Evolutionary conservation across 495 filamentous ascomycete species (phyloP), one percentile per base, ranked within the genome.

Genomic region (Schizothecium vesticola): DNA sequence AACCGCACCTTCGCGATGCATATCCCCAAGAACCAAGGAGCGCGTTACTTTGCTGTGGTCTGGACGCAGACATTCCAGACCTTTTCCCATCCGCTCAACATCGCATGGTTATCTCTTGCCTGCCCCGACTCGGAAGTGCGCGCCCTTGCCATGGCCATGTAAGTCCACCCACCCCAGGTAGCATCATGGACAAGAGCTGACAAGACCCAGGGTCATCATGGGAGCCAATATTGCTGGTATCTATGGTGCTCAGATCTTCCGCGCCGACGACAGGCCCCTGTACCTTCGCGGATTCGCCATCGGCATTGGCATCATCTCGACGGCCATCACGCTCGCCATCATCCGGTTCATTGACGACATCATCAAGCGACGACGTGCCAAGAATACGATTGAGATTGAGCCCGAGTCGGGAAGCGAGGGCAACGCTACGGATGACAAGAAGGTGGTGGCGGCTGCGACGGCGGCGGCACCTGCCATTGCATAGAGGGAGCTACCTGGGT

Each of bases 191-290:
- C 13, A 67, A 3, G 58, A 25, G 11, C 55, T 59, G 66, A 51
- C 55, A 63, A 59, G 3, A 16, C 82, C 7, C 82, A 25, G 78
- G 83, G 75, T 85, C 60, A 82, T 88, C 55, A 87, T 87, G 84
- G 82, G 82, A 19, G 86, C 83, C 29, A 85, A 86, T 65, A 80
- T 79, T 64, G 79, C 81, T 8, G 84, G 84, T 6, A 87, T 85
- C 33, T 82, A 83, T 13, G 85, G 85, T 16, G 81, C 81, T 6
- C 85, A 87, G 71, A 81, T 87, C 58, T 87, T 87, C 76, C 80
- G 82, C 19, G 78, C 80, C 0, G 76, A 81, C 10, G 84, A 87
- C 59, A 79, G 75, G 26, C 85, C 85, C 5, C 76, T 81, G 8
- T 87, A 88, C 61, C 67, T 74, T 3, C 77, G 80, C 26, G 84